Percentiles rank a stretch among this genome's conserved stretches.
These are phyloP conservation scores for Quercus ilex DNA, from an alignment of 306 rosid genomes.

Conservation along the genomic window DNA sequence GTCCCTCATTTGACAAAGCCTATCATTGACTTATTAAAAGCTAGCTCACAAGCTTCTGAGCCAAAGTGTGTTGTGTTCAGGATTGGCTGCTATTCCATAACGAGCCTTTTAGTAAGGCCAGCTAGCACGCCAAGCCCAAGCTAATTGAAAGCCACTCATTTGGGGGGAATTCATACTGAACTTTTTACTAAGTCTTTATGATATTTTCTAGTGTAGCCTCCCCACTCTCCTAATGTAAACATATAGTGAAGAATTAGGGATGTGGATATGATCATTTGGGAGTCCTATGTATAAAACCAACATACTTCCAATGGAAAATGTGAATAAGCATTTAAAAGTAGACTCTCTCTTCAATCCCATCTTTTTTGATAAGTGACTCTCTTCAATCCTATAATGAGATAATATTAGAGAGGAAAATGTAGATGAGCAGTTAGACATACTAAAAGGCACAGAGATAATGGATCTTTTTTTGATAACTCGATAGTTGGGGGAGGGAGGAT, in stretches of 20 bases:
- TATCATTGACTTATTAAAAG: not conserved
- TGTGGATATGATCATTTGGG: not conserved
- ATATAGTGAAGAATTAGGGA: not conserved
- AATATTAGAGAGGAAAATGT: constrained; percentile 17
- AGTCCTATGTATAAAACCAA: not conserved
- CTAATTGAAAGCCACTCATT: not conserved
- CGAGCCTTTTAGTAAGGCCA: not conserved
- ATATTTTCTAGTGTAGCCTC: not conserved
- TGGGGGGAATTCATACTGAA: not conserved
- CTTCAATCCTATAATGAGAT: not conserved
- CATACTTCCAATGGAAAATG: not conserved
- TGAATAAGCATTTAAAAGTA: constrained; percentile 6
- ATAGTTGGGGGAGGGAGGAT: too few relatives aligned
- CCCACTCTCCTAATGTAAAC: not conserved
- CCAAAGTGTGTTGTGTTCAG: not conserved
- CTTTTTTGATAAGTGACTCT: not conserved
- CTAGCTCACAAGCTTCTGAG: not conserved
- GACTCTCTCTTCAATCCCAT: constrained; percentile 8
- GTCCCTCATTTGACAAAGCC: not conserved
- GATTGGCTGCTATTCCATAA: not conserved
- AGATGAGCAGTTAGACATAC: constrained; percentile 15
- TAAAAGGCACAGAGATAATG: constrained; percentile 4
- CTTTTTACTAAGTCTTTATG: not conserved
- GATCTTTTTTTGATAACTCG: not conserved
- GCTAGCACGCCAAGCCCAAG: not conserved